Evolutionary conservation across 495 filamentous ascomycete species (phyloP), one percentile per base, ranked within the genome.

Genomic region (Xylaria sp.): DNA sequence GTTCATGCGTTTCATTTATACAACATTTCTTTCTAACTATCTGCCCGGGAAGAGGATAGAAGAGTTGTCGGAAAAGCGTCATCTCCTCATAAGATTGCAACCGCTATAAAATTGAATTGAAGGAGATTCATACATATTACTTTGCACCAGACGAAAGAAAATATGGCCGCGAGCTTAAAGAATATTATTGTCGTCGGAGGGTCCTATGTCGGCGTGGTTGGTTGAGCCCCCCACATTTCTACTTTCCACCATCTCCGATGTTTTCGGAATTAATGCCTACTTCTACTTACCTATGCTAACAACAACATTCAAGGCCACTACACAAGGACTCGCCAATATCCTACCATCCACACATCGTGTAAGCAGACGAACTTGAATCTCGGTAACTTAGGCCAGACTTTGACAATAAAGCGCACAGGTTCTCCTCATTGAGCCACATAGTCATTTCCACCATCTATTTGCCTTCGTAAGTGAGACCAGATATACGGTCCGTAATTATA

Each of bases 401-500:
- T 52, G 3, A 35, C 68, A 19, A 21, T 35, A 4, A 48, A 21
- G 31, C n/a, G 17, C 48, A 21, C 68, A 86, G 83, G 78, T 87
- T 8, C 79, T 87, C 40, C 72, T 87, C 11, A 78, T 85, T 31
- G 85, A 87, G 68, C 79, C 83, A 0, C 85, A 87, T 70, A 87
- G 82, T 33, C 85, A 87, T 65, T 87, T 87, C 70, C 84, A 87
- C 70, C 85, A 87, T 69, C 74, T 87, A 1, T 87, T 87, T 65
- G 82, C 84, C 37, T 87, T 87, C 71, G 85, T 87, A 81, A 77
- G 82, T 65, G 24, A 35, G 4, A 17, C 6, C 37, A 31, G 37
- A n/a, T 33, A 31, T 31, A 46, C 3, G 31, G 46, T 21, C 26
- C 59, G 33, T 35, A 52, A 21, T n/a, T 40, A 0, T 40, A 37